Base-by-base conservation (phyloP, 163 green algal genomes). In the Botryococcus braunii region DNA sequence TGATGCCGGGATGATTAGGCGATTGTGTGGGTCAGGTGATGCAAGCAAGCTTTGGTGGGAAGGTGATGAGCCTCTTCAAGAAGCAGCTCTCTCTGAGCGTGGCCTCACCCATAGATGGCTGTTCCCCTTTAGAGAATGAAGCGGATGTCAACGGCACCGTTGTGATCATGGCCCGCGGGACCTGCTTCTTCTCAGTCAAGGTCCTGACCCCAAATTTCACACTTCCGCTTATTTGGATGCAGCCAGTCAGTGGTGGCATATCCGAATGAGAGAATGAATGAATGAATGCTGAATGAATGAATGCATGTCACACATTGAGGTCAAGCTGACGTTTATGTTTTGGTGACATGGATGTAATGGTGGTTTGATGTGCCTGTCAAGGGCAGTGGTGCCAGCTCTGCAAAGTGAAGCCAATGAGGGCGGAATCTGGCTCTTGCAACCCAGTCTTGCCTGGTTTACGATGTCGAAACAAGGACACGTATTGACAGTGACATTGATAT, bases 121-220 rank as follows among this genome's bases (percentile, higher is more conserved):
- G 82, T 65, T n/a, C 32, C 27, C 46, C 74, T 9, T 62, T 85
- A 25, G 72, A 77, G 55, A 62, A 49, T 37, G 32, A 34, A 5
- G 62, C 40, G 3, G 46, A 61, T 0, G 62, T 81, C 6, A n/a
- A 37, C 3, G 77, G 79, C 34, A 66, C 77, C 2, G 46, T 94
- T 9, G 76, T 91, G 46, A 71, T 95, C 2, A 64, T 88, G 2
- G 35, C 77, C 23, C 66, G 88, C 32, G 83, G 88, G 58, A 73
- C 31, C 40, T 95, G 88, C 83, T 76, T 70, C 36, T 88, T 92
- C 36, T 49, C 60, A 7, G 66, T 79, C 8, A 95, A 95, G 70
- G 52, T 83, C 23, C 17, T 21, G 21, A 17, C 17, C 46, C 46
- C 17, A 17, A 55, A 55, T 17, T 27, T 21, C 46, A 21, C 46